A percentile compares a stretch with the other conserved stretches of the same genome.
Evolutionary conservation across 2,329 filamentous ascomycete genomes (phyloP).

Genomic region (Diaporthe longicolla): DNA sequence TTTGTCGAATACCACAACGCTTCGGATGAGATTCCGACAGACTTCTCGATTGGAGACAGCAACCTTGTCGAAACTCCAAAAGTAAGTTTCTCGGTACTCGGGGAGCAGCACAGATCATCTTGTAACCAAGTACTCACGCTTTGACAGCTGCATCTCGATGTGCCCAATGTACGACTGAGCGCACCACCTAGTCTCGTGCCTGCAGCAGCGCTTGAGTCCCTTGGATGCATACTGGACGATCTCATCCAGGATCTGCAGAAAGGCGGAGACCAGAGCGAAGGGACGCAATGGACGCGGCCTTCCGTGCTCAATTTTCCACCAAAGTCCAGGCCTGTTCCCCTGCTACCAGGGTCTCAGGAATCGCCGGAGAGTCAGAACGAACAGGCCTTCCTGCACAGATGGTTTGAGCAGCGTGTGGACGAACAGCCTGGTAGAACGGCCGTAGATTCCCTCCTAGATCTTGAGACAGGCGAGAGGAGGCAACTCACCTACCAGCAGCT

Average conservation of each 20-base stretch:
- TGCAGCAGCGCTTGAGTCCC: constrained; percentile 34
- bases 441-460: constrained; percentile 31
- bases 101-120: background rate
- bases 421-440: constrained; percentile 26
- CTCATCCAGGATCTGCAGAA: constrained; percentile 27
- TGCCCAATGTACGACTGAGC: constrained; percentile 8
- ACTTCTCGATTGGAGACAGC: constrained; percentile 41
- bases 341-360: background rate
- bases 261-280: background rate
- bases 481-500: constrained; percentile 34
- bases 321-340: constrained; percentile 11
- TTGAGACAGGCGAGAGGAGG: constrained; percentile 25
- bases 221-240: constrained; percentile 35
- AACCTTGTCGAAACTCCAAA: constrained; percentile 20
- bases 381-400: constrained; percentile 26
- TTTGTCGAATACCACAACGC: constrained; percentile 23
- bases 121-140: constrained; percentile 3
- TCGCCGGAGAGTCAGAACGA: background rate
- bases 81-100: constrained; percentile 16
- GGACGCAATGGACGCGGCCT: constrained; percentile 27
- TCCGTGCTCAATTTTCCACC: constrained; percentile 35
- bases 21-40: constrained; percentile 32
- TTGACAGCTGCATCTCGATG: constrained; percentile 25
- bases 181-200: constrained; percentile 24
- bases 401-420: constrained; percentile 31